Percentiles rank a stretch among this genome's conserved stretches.
Evolutionary conservation across 371 early-diverging fungal species (phyloP).

Genomic region (Rhizopus microsporus): DNA sequence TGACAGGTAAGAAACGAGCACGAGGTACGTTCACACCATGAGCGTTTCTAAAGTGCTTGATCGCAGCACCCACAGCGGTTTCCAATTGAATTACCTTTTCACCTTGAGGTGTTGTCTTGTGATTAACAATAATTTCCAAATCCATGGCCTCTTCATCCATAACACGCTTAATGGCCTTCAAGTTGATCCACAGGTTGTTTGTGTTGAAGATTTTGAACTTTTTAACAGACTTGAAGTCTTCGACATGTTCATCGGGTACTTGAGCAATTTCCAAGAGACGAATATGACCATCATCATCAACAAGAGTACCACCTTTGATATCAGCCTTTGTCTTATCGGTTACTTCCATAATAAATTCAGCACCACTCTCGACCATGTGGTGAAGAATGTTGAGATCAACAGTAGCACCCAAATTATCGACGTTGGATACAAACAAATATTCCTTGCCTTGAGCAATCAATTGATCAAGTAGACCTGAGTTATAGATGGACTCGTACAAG

Average conservation of each 20-base stretch:
- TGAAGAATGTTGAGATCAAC: conserved; percentile 95
- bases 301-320: conserved; percentile 99
- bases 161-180: conserved; percentile 95
- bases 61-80: conserved; percentile 99
- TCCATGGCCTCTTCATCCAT: conserved; percentile 82
- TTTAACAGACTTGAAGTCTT: conserved; percentile 99
- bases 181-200: conserved; percentile 98
- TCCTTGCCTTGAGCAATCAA: conserved; percentile 97
- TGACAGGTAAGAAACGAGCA: conserved; percentile 98
- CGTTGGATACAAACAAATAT: conserved; percentile 98
- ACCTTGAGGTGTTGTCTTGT: conserved; percentile 87
- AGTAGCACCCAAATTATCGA: conserved; percentile 99
- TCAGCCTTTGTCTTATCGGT: conserved; percentile 99
- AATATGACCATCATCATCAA: conserved; percentile 95
- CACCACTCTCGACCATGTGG: conserved; percentile 85
- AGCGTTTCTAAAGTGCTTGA: conserved; percentile 96
- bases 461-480: conserved; percentile 95
- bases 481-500: conserved; percentile 92
- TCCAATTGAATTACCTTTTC: conserved; percentile 99
- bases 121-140: conserved; percentile 98
- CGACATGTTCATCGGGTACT: conserved; percentile 96
- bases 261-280: conserved; percentile 99
- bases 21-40: conserved; percentile 99
- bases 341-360: conserved; percentile 99
- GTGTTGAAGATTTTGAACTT: conserved; percentile 99